These are phyloP conservation scores for Globisporangium spiculum DNA, from an alignment of 352 stramenopile genomes.

Conservation along the genomic window DNA sequence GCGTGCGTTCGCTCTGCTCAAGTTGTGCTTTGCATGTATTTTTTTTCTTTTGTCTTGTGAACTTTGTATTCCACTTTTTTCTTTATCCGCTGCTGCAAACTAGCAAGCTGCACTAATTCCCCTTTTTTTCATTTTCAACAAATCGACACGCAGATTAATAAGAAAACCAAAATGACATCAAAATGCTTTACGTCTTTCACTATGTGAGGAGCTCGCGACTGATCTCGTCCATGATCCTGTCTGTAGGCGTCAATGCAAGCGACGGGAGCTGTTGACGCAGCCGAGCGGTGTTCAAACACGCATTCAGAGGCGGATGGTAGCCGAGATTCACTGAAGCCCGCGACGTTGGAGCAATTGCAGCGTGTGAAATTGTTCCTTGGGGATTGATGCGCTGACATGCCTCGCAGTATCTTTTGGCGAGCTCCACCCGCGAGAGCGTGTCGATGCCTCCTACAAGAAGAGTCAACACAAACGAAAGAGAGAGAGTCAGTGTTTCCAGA, in stretches of 20 bases:
- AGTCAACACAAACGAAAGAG: background rate
- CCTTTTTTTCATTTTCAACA: background rate
- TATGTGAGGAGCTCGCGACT: constrained; percentile 16
- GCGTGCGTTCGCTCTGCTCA: background rate
- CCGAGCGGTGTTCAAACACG: constrained; percentile 30
- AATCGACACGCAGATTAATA: constrained; percentile 5
- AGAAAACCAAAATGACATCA: background rate
- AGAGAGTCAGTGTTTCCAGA: background rate
- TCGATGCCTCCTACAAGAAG: constrained; percentile 35
- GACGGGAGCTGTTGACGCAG: constrained; percentile 28
- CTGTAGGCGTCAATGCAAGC: constrained; percentile 18
- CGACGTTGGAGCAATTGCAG: constrained; percentile 22
- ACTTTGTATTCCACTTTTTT: constrained; percentile 4
- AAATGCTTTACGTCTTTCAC: background rate
- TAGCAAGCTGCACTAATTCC: background rate
- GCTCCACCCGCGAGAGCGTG: constrained; percentile 43
- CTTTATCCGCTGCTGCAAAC: background rate
- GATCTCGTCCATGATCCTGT: constrained; percentile 24
- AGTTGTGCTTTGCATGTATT: background rate
- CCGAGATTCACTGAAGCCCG: constrained; percentile 40
- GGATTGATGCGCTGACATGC: constrained; percentile 16
- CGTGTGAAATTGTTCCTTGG: background rate
- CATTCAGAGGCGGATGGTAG: constrained; percentile 45
- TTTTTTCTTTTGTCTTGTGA: constrained; percentile 2
- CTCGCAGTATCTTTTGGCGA: constrained; percentile 33